Conservation (phyloP, 495 filamentous ascomycete species). For the Clavariopsis aquatica region DNA sequence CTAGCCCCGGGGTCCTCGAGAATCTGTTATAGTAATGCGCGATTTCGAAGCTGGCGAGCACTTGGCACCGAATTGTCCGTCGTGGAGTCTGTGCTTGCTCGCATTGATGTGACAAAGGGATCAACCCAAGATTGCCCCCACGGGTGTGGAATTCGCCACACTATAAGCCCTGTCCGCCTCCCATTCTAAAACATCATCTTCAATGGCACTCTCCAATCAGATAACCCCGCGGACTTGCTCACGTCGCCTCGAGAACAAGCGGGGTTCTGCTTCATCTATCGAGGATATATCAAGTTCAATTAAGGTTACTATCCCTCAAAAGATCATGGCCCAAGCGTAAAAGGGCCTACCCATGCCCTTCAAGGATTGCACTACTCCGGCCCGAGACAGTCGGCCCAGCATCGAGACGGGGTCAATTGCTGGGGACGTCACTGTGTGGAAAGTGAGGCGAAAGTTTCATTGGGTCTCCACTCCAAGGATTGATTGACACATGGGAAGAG, state of each 20-base stretch:
- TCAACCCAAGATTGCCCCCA: background rate
- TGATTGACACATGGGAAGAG: background rate
- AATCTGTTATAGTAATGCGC: background rate
- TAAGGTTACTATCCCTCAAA: slow-evolving; percentile 25
- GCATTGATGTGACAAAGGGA: background rate
- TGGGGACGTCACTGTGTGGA: background rate
- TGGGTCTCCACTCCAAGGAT: background rate
- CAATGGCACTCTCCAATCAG: background rate
- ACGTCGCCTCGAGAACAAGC: background rate
- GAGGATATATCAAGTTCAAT: slow-evolving; percentile 20
- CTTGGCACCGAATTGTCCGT: background rate
- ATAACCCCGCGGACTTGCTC: background rate
- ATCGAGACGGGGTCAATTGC: background rate
- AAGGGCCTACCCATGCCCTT: background rate
- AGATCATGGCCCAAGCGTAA: slow-evolving; percentile 21
- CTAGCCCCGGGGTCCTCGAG: background rate
- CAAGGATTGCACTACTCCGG: slow-evolving; percentile 4
- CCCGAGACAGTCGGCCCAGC: slow-evolving; percentile 1
- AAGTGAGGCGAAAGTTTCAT: slow-evolving; percentile 14
- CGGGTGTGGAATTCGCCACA: background rate
- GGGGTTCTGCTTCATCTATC: background rate
- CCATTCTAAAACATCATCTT: background rate
- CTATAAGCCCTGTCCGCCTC: background rate
- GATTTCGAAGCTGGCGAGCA: background rate
- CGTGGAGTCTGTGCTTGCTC: background rate